A percentile compares a stretch with the other conserved stretches of the same genome.
phyloP scores from a whole-genome alignment of 352 stramenopile genomes.

The Thraustochytrium sp. region DNA sequence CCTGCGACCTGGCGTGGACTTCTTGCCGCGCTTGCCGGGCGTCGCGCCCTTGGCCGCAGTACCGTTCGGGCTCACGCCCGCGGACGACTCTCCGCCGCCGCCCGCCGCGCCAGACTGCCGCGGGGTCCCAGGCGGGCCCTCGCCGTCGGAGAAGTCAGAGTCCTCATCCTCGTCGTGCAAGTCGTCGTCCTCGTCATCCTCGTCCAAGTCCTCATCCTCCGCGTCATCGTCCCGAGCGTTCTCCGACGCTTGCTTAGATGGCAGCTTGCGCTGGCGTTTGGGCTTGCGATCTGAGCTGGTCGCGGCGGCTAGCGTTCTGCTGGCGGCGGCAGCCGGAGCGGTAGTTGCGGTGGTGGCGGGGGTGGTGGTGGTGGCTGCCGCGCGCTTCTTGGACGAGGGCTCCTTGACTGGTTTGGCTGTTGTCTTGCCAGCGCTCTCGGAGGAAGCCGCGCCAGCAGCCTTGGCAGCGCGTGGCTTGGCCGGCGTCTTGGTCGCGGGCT shows the following conservation, averaged over 20 bases:
- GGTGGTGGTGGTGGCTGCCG: background rate
- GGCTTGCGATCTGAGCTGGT: background rate
- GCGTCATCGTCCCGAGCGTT: background rate
- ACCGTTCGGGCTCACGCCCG: background rate
- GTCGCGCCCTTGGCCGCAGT: background rate
- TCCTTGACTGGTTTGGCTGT: background rate
- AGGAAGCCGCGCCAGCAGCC: no score
- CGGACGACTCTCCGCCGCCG: background rate
- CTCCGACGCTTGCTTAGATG: background rate
- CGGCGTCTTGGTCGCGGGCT: no score
- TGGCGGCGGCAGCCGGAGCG: background rate
- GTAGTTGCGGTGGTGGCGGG: background rate
- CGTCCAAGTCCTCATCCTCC: background rate
- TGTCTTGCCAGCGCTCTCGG: background rate
- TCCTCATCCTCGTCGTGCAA: constrained; percentile 11
- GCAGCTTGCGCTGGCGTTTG: background rate
- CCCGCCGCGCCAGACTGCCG: background rate
- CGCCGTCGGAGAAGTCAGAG: background rate
- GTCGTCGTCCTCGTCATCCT: background rate
- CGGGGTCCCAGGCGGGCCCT: background rate
- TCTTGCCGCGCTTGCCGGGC: background rate
- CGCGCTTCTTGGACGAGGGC: background rate
- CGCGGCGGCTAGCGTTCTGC: background rate
- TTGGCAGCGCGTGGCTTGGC: no score
- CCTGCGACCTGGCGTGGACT: background rate